Conservation (phyloP, 345 rosid species). For the Linum usitatissimum region DNA sequence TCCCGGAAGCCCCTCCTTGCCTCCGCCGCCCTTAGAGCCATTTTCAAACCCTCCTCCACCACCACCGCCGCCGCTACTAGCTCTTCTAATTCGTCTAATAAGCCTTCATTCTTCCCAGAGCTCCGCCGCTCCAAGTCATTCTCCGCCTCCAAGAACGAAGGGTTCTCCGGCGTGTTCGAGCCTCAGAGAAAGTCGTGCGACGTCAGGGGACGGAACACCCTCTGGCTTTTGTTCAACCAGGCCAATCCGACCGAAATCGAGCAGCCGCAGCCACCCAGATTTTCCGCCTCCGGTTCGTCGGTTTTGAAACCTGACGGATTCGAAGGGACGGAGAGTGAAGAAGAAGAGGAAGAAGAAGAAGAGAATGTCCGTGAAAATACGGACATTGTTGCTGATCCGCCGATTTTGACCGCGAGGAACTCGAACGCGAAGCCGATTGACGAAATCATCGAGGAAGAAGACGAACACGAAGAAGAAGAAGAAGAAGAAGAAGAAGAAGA, state of each 20-base stretch:
- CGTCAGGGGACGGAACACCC: conserved; percentile 78
- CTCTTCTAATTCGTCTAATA: background rate
- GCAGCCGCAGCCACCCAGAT: conserved; percentile 20
- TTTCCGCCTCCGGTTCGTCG: conserved; percentile 38
- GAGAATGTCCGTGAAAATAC: conserved; percentile 20
- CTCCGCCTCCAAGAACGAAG: conserved; percentile 89
- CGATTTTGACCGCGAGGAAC: conserved; percentile 25
- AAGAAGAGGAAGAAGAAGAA: conserved; percentile 17
- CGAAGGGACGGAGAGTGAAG: conserved; percentile 30
- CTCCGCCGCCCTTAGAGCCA: conserved; percentile 51
- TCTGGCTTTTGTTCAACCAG: conserved; percentile 58
- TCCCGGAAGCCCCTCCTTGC: conserved; percentile 52
- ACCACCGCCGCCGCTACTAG: conserved; percentile 7
- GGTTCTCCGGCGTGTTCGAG: conserved; percentile 69
- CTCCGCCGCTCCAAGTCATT: conserved; percentile 91
- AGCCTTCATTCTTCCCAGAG: conserved; percentile 49
- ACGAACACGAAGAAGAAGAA: conserved; percentile 25
- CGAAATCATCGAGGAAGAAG: conserved; percentile 48
- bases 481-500: conserved; percentile 24
- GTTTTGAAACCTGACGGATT: conserved; percentile 26
- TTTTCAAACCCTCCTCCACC: conserved; percentile 31
- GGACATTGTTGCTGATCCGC: conserved; percentile 17
- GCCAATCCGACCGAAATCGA: conserved; percentile 41
- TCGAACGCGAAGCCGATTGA: conserved; percentile 29
- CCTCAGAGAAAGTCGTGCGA: conserved; percentile 97